Percentiles rank a stretch among this genome's conserved stretches.
These are phyloP conservation scores for Wallacemonas sp. DNA, from an alignment of 208 protist species.

Conservation along the genomic window DNA sequence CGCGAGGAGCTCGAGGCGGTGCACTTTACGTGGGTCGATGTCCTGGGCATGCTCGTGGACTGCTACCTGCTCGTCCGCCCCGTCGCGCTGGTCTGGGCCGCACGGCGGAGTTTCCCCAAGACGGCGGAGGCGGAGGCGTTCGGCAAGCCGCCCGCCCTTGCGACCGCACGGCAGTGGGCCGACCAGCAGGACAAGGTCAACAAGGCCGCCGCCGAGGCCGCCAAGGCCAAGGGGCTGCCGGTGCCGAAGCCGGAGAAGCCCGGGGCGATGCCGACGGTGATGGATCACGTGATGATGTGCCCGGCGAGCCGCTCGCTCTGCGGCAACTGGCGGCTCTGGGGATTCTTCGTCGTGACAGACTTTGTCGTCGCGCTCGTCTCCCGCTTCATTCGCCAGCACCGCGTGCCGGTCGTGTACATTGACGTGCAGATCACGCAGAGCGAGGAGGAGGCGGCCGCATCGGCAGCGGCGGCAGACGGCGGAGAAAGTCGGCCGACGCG, in stretches of 20 bases:
- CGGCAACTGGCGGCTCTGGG: slow-evolving; percentile 60
- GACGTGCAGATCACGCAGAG: slow-evolving; percentile 5
- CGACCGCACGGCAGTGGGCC: slow-evolving; percentile 6
- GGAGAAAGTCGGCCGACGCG: background rate
- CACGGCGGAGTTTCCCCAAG: slow-evolving; percentile 45
- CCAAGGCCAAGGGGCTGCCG: slow-evolving; percentile 14
- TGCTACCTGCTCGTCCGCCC: slow-evolving; percentile 64
- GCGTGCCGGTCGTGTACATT: slow-evolving; percentile 80
- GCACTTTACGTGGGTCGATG: slow-evolving; percentile 66
- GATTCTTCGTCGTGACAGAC: slow-evolving; percentile 54
- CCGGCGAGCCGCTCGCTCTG: slow-evolving; percentile 40
- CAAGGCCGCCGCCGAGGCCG: slow-evolving; percentile 15
- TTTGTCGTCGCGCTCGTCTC: slow-evolving; percentile 45
- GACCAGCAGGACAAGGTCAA: slow-evolving; percentile 23
- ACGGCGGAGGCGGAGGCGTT: slow-evolving; percentile 8
- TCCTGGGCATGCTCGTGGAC: slow-evolving; percentile 75
- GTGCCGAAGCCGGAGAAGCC: slow-evolving; percentile 5
- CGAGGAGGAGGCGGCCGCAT: background rate
- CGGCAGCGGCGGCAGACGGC: background rate
- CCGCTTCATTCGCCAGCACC: slow-evolving; percentile 54
- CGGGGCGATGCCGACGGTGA: slow-evolving; percentile 21
- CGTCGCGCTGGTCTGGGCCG: slow-evolving; percentile 57
- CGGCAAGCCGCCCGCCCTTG: slow-evolving; percentile 28
- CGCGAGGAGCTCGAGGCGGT: slow-evolving; percentile 37
- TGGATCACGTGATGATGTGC: slow-evolving; percentile 34